Conservation (phyloP, 2,329 filamentous ascomycete genomes). For the Sclerotinia sclerotiorum region DNA sequence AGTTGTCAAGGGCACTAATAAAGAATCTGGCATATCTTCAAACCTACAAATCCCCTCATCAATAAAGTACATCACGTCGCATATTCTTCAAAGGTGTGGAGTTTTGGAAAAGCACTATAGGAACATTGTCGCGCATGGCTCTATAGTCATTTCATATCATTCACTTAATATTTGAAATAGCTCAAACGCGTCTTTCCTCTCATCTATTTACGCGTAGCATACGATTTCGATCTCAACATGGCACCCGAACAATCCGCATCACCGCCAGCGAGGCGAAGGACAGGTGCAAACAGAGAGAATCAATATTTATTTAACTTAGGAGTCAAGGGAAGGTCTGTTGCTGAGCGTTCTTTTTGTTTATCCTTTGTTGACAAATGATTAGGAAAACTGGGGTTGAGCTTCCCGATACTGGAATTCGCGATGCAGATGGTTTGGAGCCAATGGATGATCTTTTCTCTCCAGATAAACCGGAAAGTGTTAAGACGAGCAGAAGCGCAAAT, state of each 20-base stretch:
- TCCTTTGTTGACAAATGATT: conserved; percentile 26
- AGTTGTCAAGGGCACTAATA: background rate
- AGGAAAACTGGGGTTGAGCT: conserved; percentile 90
- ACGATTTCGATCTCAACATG: conserved; percentile 10
- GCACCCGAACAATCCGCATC: conserved; percentile 22
- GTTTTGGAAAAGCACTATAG: background rate
- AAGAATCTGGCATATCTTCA: background rate
- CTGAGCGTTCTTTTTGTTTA: background rate
- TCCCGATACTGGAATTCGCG: conserved; percentile 74
- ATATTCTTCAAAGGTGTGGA: background rate
- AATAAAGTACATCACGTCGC: conserved; percentile 5
- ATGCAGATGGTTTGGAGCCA: conserved; percentile 89
- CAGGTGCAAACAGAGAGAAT: conserved; percentile 39
- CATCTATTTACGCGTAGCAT: conserved; percentile 12
- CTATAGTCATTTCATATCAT: background rate
- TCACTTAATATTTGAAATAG: background rate
- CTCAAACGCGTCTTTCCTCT: background rate
- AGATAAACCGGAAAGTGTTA: conserved; percentile 49
- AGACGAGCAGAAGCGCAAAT: conserved; percentile 23
- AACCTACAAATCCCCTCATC: background rate
- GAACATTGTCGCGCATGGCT: background rate
- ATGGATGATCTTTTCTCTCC: conserved; percentile 87
- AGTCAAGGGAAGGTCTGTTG: conserved; percentile 49
- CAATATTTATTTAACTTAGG: conserved; percentile 53
- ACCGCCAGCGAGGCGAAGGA: conserved; percentile 34